Evolutionary conservation across 441 rosid genomes (phyloP), one percentile per base, ranked within the genome.

Genomic region (Pelargonium australe): DNA sequence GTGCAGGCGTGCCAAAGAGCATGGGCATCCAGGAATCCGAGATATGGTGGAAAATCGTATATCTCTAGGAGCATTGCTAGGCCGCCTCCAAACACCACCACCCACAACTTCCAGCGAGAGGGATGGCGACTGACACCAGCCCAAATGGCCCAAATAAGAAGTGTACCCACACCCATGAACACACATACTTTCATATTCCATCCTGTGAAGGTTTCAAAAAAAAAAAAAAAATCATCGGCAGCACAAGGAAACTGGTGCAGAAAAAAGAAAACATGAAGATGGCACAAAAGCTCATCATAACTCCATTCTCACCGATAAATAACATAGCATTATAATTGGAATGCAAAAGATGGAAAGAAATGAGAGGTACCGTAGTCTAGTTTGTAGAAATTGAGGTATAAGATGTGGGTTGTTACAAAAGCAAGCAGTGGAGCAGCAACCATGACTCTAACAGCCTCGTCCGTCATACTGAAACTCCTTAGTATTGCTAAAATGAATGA

Each of bases 121-220:
- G 97, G 96, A 79, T 91, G 99, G 37, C 57, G 75, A 5, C 82
- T 79, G 63, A 84, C 53, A 31, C 86, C 92, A 0, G 95, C 96
- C 99, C 97, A 91, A 65, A 87, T 80, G 41, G 91, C 91, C 99
- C 99, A 94, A 4, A 87, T 79, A 25, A 94, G 80, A 79, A 94
- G 95, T 81, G 89, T 95, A 65, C 84, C 28, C 62, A 89, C 89
- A 68, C 81, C 97, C 89, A 89, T 89, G 41, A 71, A 75, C 45
- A 83, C 87, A 71, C 96, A 94, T 17, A 94, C 97, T 81, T 85
- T 82, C 95, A 91, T 88, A 86, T 94, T 94, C 93, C 92, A 87
- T 40, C 97, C 99, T 91, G 89, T 62, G 16, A 28, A 28, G 31
- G 1, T 28, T 28, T 28, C 31, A 1, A 2, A 28, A 1, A 28